Evolutionary conservation across 202 grass and related monocot species (phyloP).

Genomic region (Schoenoplectus tabernaemontani): DNA sequence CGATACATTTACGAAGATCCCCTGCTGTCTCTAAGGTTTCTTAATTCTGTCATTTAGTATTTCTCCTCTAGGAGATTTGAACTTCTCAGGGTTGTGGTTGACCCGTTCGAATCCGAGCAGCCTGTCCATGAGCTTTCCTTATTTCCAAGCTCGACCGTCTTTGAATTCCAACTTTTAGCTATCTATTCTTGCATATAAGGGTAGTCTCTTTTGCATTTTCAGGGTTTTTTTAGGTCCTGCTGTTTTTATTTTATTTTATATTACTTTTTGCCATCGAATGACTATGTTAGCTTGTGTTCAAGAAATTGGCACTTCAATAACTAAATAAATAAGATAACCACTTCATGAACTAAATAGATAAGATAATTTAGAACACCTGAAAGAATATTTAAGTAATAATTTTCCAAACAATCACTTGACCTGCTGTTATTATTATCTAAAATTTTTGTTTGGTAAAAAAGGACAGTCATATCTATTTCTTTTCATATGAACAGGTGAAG

Average conservation of each 20-base stretch:
- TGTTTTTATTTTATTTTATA: not conserved
- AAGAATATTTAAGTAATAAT: not conserved
- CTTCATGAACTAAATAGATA: too few species aligned
- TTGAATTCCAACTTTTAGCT: not conserved
- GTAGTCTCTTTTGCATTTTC: not conserved
- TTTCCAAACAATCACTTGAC: not conserved
- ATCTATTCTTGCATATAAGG: not conserved
- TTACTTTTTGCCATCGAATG: too few species aligned
- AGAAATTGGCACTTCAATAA: not conserved
- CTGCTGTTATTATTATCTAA: not conserved
- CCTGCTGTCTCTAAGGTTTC: not conserved
- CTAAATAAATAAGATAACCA: too few species aligned
- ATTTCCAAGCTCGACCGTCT: not conserved
- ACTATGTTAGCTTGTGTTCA: not conserved
- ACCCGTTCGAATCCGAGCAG: conserved; percentile 16
- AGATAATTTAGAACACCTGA: not conserved
- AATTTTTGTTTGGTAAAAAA: not conserved
- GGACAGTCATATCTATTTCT: not conserved
- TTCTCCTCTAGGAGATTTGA: conserved; percentile 16
- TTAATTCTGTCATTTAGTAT: not conserved
- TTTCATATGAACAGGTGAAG: conserved; percentile 13
- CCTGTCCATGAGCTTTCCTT: not conserved
- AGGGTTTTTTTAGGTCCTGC: not conserved
- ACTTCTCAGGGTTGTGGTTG: not conserved
- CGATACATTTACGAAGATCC: conserved; percentile 3